Evolutionary conservation across 2,329 filamentous ascomycete species (phyloP), one percentile per base, ranked within the genome.

Genomic region (Dactylellina parvicollis): DNA sequence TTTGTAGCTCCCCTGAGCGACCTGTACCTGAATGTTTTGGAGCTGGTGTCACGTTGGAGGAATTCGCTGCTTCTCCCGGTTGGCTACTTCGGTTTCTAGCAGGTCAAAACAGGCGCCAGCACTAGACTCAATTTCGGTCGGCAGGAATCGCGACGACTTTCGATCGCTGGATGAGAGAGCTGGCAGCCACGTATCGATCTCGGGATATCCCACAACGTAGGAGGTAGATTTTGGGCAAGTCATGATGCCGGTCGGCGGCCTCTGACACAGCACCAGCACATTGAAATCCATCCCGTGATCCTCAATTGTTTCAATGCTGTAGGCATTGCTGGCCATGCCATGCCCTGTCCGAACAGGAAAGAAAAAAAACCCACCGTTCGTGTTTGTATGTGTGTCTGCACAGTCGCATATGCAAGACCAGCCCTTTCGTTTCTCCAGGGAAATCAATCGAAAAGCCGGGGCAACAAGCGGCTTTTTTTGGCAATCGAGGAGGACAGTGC

Each of bases 181-280:
- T 16, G 50, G 18, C 20, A 42, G 54, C 60, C 69, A 73, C 69
- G 69, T 73, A 73, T 64, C 28, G 59, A 66, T 46, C 44, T 66
- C 55, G 54, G 67, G 54, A 59, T 66, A 61, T 61, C 55, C 30
- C 26, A 61, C 24, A 22, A 44, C 16, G 22, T 24, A 12, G n/a
- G n/a, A 20, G 16, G 8, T 3, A 4, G 4, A 24, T 4, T 40
- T 42, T 8, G 20, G 28, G 40, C 22, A 10, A 26, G 24, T 9
- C 4, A 24, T 32, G 20, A 20, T 30, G 55, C 38, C 22, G 26
- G 18, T 26, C 12, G 20, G n/a, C n/a, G n/a, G 32, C 67, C 59
- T 72, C 57, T 65, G 59, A 65, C 65, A 72, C 50, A 66, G 36
- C 55, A 73, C 69, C 69, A 73, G 69, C 69, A 54, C 69, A 73